Evolutionary conservation across 441 rosid genomes (phyloP), one percentile per base, ranked within the genome.

Genomic region (Euphorbia neoarborescens): DNA sequence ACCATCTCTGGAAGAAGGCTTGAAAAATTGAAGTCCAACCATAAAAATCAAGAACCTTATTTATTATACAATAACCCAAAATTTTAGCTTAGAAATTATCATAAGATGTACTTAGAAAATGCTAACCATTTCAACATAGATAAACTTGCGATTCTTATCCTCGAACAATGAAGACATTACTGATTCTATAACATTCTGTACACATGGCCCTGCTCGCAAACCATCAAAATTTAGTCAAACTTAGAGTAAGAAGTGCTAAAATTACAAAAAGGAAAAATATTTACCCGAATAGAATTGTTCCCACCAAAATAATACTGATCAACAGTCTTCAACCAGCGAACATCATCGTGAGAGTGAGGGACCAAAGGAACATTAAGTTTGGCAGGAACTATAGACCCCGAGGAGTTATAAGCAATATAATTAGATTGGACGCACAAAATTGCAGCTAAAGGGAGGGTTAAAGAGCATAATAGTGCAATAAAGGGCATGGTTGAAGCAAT

Each of bases 1-100:
- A 96, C 99, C 99, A 96, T 56, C 98, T 83, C 79, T 90, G 94
- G 82, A 96, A 96, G 84, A 96, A 96, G 37, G 98, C 99, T 98
- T 96, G 80, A 72, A 69, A 63, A 37, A 69, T 59, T 28, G 60
- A 40, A 34, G 28, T 24, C 37, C 24, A 14, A 62, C 35, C 24
- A 17, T 50, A 50, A 50, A 22, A 19, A 1, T 70, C 27, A 8
- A 51, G 42, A 8, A 27, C 37, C 50, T 56, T 28, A 46, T 67
- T n/a, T n/a, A n/a, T n/a, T n/a, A n/a, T n/a, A n/a, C n/a, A n/a
- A n/a, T n/a, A n/a, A n/a, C n/a, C n/a, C n/a, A n/a, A n/a, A n/a
- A n/a, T n/a, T n/a, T n/a, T n/a, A n/a, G n/a, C n/a, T n/a, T n/a
- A n/a, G n/a, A n/a, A n/a, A n/a, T n/a, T n/a, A n/a, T n/a, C n/a